Evolutionary conservation across 164 flowering plant species (phyloP).

Genomic region (Liquidambar formosana): DNA sequence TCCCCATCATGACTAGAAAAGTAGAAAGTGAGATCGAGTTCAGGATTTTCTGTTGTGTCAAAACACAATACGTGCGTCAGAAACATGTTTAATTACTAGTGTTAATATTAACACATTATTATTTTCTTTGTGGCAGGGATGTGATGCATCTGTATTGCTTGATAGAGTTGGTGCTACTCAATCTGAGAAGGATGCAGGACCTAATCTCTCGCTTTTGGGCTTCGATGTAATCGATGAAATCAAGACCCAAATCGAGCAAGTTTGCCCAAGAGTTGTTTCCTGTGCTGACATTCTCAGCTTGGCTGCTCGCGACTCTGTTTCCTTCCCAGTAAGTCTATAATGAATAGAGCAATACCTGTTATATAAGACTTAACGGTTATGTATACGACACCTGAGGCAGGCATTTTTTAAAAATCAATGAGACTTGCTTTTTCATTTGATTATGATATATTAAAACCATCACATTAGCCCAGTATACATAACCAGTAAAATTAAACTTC

Average conservation of each 20-base stretch:
- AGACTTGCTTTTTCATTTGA: no score
- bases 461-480: no score
- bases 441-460: no score
- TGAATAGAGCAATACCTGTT: no score
- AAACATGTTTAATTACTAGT: background rate
- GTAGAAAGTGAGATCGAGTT: no score
- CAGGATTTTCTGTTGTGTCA: no score
- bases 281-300: constrained; percentile 32
- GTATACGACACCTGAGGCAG: no score
- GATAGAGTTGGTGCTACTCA: constrained; percentile 7
- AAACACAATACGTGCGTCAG: no score
- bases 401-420: no score
- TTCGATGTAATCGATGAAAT: constrained; percentile 26
- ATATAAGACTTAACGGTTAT: no score
- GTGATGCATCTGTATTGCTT: constrained; percentile 30
- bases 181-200: constrained; percentile 28
- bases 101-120: background rate
- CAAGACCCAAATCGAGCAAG: constrained; percentile 15
- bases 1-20: no score
- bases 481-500: no score
- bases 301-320: constrained; percentile 30
- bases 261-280: constrained; percentile 24
- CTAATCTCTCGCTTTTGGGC: constrained; percentile 20
- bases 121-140: constrained; percentile 17
- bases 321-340: constrained; percentile 20